A percentile compares a stretch with the other conserved stretches of the same genome.
These are phyloP conservation scores for Lantana camara DNA, from an alignment of 257 asterid genomes.

Conservation along the genomic window DNA sequence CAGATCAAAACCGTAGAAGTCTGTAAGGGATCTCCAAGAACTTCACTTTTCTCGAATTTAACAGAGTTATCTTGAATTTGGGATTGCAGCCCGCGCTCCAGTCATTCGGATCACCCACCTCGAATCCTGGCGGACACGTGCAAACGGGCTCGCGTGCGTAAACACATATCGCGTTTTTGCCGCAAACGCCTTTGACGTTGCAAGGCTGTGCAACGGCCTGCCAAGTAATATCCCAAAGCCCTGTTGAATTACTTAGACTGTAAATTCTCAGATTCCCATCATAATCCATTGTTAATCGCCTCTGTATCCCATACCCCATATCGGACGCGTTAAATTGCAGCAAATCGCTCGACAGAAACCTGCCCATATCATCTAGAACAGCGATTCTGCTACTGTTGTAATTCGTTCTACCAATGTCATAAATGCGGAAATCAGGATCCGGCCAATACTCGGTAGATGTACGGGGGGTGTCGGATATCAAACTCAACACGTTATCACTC, in stretches of 20 bases:
- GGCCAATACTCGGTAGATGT: slow-evolving; percentile 70
- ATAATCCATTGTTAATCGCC: slow-evolving; percentile 58
- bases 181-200: slow-evolving; percentile 57
- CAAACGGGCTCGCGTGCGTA: slow-evolving; percentile 45
- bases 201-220: slow-evolving; percentile 62
- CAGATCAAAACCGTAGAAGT: slow-evolving; percentile 70
- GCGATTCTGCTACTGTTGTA: slow-evolving; percentile 69
- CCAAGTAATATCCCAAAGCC: slow-evolving; percentile 64
- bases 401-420: slow-evolving; percentile 49
- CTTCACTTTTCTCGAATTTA: slow-evolving; percentile 31
- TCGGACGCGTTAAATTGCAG: slow-evolving; percentile 53
- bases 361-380: slow-evolving; percentile 48
- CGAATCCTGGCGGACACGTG: slow-evolving; percentile 63
- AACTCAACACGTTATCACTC: slow-evolving; percentile 54
- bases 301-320: slow-evolving; percentile 49
- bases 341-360: slow-evolving; percentile 59
- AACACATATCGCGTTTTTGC: slow-evolving; percentile 61
- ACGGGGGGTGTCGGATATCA: slow-evolving; percentile 63
- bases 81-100: slow-evolving; percentile 62
- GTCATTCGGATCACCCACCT: slow-evolving; percentile 36
- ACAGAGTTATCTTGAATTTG: slow-evolving; percentile 32
- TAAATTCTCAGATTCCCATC: slow-evolving; percentile 74
- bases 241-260: slow-evolving; percentile 54
- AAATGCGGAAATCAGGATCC: slow-evolving; percentile 40
- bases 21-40: slow-evolving; percentile 54